Evolutionary conservation across 2,329 filamentous ascomycete species (phyloP), one percentile per base, ranked within the genome.

Genomic region (Aspergillus fijiensis): DNA sequence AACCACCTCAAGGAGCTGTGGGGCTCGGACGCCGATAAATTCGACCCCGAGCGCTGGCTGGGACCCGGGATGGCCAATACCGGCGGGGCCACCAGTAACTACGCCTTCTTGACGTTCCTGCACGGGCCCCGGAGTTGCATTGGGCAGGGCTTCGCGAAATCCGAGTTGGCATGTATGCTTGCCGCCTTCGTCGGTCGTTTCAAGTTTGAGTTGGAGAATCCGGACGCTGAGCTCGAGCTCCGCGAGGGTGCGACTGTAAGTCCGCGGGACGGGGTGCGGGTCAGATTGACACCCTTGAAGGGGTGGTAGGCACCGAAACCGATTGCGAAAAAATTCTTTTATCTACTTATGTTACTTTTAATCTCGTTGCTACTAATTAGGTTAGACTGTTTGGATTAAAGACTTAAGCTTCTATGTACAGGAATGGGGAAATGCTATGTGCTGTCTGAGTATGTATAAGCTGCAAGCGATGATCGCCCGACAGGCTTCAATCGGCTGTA

Each of bases 61-160:
- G 82, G 78, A 6, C 70, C 73, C 0, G 78, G 75, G 0, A 69
- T 68, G 29, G 80, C 80, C 4, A 87, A 87, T 58, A 87, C 84
- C 48, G 91, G 91, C 6, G 90, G 90, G 9, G 89, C 91, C 1
- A 80, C 82, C 16, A 91, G 84, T 65, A 95, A 94, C 74, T 96
- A 89, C 72, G 85, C 88, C 0, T 88, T 89, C 68, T 72, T 94
- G 76, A 94, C 91, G 0, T 96, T 96, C 76, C 74, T 96, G 60
- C 91, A 96, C 72, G 93, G 93, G 0, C 92, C 92, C 2, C 81
- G 92, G 56, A 90, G 88, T 70, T 96, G 93, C 72, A 96, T 96
- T 67, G 93, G 92, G 0, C 84, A 88, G 74, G 81, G 82, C 2
- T 96, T 96, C 76, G 90, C 93, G 0, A 89, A 87, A 72, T 86